Base-by-base conservation (phyloP, 2,329 filamentous ascomycete species). In the Aspergillus bombycis region DNA sequence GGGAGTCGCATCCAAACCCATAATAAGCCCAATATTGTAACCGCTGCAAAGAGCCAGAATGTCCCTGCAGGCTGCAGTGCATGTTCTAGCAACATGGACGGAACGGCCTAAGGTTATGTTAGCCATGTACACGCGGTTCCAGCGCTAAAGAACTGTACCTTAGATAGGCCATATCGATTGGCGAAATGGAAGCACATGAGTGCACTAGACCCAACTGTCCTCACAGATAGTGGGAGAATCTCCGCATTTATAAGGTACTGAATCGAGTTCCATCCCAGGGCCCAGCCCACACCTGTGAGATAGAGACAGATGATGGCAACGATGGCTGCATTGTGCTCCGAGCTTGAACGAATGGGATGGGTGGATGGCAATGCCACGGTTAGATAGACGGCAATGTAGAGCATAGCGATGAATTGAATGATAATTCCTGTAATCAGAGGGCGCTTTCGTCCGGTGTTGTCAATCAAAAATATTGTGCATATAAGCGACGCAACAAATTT, bases 391-490 rank as follows among this genome's bases (percentile, higher is more conserved):
- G 82, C 83, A 75, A 85, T 81, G 72, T 86, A 86, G 2, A 85
- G 72, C 81, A 86, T 84, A n/a, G 81, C 74, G 12, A 85, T n/a
- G 1, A 80, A 72, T 62, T 85, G 83, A 9, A 82, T 74, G 45
- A 68, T 74, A 43, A 85, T 83, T 10, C 84, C 84, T n/a, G 78
- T 77, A 48, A 78, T 75, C 8, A 86, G 76, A 0, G 83, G 77
- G 16, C 82, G 77, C 77, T 92, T 92, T 58, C 91, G 87, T 1
- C 91, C 91, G 63, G 93, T 86, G 61, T 88, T 86, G 69, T 93
- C 91, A 68, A 93, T 89, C 2, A 93, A 84, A 82, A 93, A 91
- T 58, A 93, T 82, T 0, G 90, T 90, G 74, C 90, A 93, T 34
- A 86, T 69, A 21, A 93, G 74, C 12, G 89, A 85, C 0, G 88